These are phyloP conservation scores for Lycium ferocissimum DNA, from an alignment of 257 asterid species.

Conservation along the genomic window DNA sequence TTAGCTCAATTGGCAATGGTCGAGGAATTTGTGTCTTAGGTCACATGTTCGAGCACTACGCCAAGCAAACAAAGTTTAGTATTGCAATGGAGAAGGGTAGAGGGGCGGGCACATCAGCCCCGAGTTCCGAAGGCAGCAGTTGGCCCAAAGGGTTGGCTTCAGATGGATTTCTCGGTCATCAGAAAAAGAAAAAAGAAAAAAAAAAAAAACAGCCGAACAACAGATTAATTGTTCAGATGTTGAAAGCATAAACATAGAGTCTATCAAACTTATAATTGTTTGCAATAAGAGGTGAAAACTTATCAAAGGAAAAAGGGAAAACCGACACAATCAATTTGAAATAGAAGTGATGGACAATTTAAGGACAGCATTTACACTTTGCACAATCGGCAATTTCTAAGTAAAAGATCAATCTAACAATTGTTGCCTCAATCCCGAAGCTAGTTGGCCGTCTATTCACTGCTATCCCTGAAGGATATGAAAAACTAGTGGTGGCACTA, in stretches of 20 bases:
- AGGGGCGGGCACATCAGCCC: neutral
- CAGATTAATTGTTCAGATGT: slow-evolving; percentile 7
- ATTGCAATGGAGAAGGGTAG: neutral
- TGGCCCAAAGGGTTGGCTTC: neutral
- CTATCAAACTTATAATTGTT: neutral
- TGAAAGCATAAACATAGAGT: neutral
- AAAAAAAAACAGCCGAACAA: neutral
- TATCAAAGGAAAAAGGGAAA: neutral
- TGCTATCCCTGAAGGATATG: neutral
- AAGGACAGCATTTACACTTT: neutral
- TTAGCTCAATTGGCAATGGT: neutral
- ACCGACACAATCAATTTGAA: slow-evolving; percentile 19
- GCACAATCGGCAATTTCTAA: neutral
- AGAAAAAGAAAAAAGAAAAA: neutral
- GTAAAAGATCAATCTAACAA: slow-evolving; percentile 1
- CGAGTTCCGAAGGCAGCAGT: neutral
- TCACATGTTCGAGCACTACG: neutral
- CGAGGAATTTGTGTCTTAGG: neutral
- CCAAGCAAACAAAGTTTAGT: neutral
- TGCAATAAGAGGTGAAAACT: slow-evolving; percentile 19
- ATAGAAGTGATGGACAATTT: neutral
- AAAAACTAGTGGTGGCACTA: slow-evolving; percentile 1
- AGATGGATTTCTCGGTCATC: neutral
- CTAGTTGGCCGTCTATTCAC: slow-evolving; percentile 17
- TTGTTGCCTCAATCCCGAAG: neutral